Evolutionary conservation across 2,329 filamentous ascomycete species (phyloP), one percentile per base, ranked within the genome.

Genomic region (Pezicula radicicola): DNA sequence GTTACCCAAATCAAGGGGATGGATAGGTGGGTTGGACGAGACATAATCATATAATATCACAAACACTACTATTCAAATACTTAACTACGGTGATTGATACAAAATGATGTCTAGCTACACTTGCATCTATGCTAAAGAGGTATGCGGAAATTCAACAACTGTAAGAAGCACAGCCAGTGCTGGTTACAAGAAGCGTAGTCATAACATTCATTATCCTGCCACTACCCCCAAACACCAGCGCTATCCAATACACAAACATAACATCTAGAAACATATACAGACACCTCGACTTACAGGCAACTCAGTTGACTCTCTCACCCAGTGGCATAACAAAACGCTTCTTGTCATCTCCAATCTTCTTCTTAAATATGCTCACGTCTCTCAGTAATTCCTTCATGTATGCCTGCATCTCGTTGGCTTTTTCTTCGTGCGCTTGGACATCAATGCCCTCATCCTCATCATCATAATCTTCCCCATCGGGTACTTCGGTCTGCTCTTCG

Each of bases 291-390:
- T 7, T 25, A 25, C 25, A 25, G 25, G 25, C 25, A 25, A 25
- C 30, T 37, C 25, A 49, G 49, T 63, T 79, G 48, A 73, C 62
- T 56, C 70, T 70, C 46, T 66, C 64, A 3, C 74, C 75, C 47
- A 82, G 59, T n/a, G 78, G 77, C 64, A 65, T 70, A 19, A 77
- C 71, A 53, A 84, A 94, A 37, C 89, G 75, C 51, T 75, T 74
- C 68, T 88, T 82, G 68, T 97, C 94, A 62, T 94, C 91, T 6
- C 83, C 85, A 56, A 97, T 84, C 74, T 96, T 97, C 63, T 84
- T 84, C 68, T 87, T 87, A 73, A 96, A 95, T 66, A 93, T 68
- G 28, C 80, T 81, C 50, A 96, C 67, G 61, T 97, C 92, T 60
- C 85, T 84, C 58, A 99, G 76, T 64, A 97, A 80, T 35, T 87